Percentiles rank a stretch among this genome's conserved stretches.
Conservation (phyloP, 805 yeast genomes). For the Barnettozyma sucrosica region DNA sequence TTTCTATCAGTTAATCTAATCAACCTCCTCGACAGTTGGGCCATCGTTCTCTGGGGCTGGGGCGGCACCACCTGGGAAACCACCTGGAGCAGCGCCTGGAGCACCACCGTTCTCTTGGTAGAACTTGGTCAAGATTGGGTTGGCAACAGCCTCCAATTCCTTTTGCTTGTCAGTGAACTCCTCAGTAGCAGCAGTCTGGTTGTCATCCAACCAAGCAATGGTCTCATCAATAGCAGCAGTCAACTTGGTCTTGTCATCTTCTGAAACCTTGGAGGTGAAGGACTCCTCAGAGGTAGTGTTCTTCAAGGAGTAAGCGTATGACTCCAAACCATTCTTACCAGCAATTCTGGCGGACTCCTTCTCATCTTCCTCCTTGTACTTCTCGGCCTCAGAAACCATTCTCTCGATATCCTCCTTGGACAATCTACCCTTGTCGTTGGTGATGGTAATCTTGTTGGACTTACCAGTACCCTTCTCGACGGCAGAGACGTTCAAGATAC, state of each 20-base stretch:
- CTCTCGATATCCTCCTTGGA: conserved; percentile 96
- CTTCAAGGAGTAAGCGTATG: conserved; percentile 91
- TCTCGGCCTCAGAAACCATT: conserved; percentile 97
- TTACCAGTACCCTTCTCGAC: conserved; percentile 98
- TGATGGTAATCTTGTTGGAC: conserved; percentile 93
- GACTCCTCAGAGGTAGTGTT: conserved; percentile 68
- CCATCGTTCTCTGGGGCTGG: conserved; percentile 42
- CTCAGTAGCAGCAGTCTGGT: conserved; percentile 88
- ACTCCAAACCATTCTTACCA: conserved; percentile 93
- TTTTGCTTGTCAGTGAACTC: conserved; percentile 91
- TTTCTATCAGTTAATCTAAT: conserved; percentile 33
- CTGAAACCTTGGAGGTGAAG: conserved; percentile 76
- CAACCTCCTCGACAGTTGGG: conserved; percentile 81
- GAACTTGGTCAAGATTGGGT: conserved; percentile 96
- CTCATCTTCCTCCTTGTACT: conserved; percentile 95
- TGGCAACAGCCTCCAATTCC: conserved; percentile 91
- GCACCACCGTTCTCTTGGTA: conserved; percentile 93
- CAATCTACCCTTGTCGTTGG: conserved; percentile 98
- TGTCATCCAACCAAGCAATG: conserved; percentile 86
- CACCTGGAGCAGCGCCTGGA: conserved; percentile 50
- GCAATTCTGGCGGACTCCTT: conserved; percentile 88
- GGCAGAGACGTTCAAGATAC: conserved; percentile 94
- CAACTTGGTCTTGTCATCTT: conserved; percentile 60
- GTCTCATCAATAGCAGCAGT: conserved; percentile 80
- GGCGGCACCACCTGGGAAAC: conserved; percentile 49